Conservation (phyloP, 2,329 filamentous ascomycete species). For the Huntiella savannae region DNA sequence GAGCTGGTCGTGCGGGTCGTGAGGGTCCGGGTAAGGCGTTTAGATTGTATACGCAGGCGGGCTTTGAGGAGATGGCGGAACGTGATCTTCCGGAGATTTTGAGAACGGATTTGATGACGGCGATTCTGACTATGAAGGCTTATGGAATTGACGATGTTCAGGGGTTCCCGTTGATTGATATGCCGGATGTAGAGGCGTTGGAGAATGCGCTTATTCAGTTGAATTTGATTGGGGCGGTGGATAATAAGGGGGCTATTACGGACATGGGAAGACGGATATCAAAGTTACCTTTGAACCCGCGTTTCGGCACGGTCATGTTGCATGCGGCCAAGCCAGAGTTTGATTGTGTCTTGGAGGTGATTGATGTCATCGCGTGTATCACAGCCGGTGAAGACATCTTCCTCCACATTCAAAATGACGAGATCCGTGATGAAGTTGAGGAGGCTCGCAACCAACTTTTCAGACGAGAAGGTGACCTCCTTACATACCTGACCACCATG, state of each 20-base stretch:
- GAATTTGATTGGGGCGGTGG: conserved; percentile 57
- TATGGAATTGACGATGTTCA: conserved; percentile 67
- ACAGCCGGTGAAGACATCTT: conserved; percentile 46
- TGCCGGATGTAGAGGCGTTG: conserved; percentile 56
- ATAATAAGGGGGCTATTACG: conserved; percentile 55
- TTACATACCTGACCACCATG: conserved; percentile 44
- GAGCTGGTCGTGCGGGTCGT: conserved; percentile 79
- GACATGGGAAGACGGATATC: conserved; percentile 58
- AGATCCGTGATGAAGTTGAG: conserved; percentile 34
- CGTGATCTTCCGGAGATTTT: conserved; percentile 76
- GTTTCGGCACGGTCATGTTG: conserved; percentile 64
- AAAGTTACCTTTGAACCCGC: conserved; percentile 62
- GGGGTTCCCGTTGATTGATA: conserved; percentile 68
- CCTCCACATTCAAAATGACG: conserved; percentile 37
- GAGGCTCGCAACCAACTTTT: conserved; percentile 35
- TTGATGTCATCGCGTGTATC: conserved; percentile 59
- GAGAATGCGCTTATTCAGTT: conserved; percentile 69
- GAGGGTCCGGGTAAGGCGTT: conserved; percentile 83
- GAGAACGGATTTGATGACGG: conserved; percentile 69
- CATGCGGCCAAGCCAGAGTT: conserved; percentile 52
- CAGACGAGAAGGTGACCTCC: conserved; percentile 44
- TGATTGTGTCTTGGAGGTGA: conserved; percentile 60
- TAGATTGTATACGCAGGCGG: conserved; percentile 66
- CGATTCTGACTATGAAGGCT: conserved; percentile 84
- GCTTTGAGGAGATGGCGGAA: conserved; percentile 50